Conservation (phyloP, 2,329 filamentous ascomycete species). For the Ambrosiella beaveri region DNA sequence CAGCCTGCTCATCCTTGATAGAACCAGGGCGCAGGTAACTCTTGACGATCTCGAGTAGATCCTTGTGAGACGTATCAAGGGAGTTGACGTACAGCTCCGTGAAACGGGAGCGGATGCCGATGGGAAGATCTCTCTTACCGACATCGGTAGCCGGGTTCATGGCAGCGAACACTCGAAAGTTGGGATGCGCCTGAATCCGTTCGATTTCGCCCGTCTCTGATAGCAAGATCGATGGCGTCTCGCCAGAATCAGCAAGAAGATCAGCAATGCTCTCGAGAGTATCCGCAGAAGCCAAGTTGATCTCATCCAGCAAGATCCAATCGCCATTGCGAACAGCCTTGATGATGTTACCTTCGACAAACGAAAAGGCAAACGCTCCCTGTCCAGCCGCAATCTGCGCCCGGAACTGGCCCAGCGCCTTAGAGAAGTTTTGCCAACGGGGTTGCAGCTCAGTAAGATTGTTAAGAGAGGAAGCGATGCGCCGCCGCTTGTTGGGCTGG, state of each 20-base stretch:
- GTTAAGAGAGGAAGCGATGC: constrained; percentile 41
- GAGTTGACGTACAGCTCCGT: constrained; percentile 90
- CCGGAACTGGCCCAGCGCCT: constrained; percentile 61
- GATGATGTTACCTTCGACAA: constrained; percentile 89
- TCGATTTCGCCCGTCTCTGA: constrained; percentile 91
- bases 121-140: constrained; percentile 83
- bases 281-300: constrained; percentile 88
- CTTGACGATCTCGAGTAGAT: constrained; percentile 73
- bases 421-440: constrained; percentile 67
- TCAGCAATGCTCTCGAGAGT: constrained; percentile 88
- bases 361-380: constrained; percentile 76
- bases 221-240: constrained; percentile 65
- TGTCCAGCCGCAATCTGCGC: constrained; percentile 42
- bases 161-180: constrained; percentile 91
- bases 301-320: constrained; percentile 93
- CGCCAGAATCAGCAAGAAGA: constrained; percentile 56
- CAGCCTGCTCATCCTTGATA: constrained; percentile 54
- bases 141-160: constrained; percentile 99
- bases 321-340: constrained; percentile 92
- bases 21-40: constrained; percentile 64
- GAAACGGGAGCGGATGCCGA: constrained; percentile 77
- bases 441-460: constrained; percentile 38
- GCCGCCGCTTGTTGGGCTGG: constrained; percentile 50
- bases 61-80: constrained; percentile 72
- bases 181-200: constrained; percentile 69